A percentile compares a stretch with the other conserved stretches of the same genome.
Conservation (phyloP, 2,329 filamentous ascomycete species). For the Madurella mycetomatis region DNA sequence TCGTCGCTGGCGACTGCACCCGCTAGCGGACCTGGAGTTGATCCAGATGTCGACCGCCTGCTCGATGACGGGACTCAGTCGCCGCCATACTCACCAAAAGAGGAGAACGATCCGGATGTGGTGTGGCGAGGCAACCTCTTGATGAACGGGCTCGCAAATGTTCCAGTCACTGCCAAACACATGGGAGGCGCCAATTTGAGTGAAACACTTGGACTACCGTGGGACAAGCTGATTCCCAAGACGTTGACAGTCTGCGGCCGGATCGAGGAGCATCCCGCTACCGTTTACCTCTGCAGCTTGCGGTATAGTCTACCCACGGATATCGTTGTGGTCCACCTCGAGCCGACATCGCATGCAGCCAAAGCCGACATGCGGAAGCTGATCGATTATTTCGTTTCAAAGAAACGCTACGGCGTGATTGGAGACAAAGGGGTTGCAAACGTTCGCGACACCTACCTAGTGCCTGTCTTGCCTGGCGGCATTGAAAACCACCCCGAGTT, state of each 20-base stretch:
- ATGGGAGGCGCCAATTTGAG: slow-evolving; percentile 79
- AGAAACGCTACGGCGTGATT: slow-evolving; percentile 83
- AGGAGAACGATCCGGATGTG: slow-evolving; percentile 65
- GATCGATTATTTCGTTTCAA: slow-evolving; percentile 81
- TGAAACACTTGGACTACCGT: slow-evolving; percentile 50
- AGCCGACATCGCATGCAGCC: slow-evolving; percentile 57
- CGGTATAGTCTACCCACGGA: slow-evolving; percentile 79
- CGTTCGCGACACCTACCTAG: slow-evolving; percentile 85
- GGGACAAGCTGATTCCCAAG: slow-evolving; percentile 70
- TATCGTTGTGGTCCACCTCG: slow-evolving; percentile 73
- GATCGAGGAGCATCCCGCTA: slow-evolving; percentile 76
- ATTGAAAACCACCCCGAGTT: slow-evolving; percentile 73
- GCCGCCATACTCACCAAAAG: slow-evolving; percentile 71
- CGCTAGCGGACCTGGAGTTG: slow-evolving; percentile 59
- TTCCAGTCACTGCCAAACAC: slow-evolving; percentile 73
- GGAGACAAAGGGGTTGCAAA: slow-evolving; percentile 69
- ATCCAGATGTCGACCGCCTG: slow-evolving; percentile 86
- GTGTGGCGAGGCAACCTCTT: slow-evolving; percentile 73
- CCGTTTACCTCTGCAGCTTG: slow-evolving; percentile 85
- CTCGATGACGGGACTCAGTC: slow-evolving; percentile 78
- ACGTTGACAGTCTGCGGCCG: slow-evolving; percentile 70
- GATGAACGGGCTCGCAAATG: slow-evolving; percentile 74
- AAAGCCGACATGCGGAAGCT: slow-evolving; percentile 65
- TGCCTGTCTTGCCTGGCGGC: slow-evolving; percentile 76
- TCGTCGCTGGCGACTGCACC: slow-evolving; percentile 43